Percentiles rank a stretch among this genome's conserved stretches.
Evolutionary conservation across 139 green algal genomes (phyloP).

Genomic region (Chlorella sp.): DNA sequence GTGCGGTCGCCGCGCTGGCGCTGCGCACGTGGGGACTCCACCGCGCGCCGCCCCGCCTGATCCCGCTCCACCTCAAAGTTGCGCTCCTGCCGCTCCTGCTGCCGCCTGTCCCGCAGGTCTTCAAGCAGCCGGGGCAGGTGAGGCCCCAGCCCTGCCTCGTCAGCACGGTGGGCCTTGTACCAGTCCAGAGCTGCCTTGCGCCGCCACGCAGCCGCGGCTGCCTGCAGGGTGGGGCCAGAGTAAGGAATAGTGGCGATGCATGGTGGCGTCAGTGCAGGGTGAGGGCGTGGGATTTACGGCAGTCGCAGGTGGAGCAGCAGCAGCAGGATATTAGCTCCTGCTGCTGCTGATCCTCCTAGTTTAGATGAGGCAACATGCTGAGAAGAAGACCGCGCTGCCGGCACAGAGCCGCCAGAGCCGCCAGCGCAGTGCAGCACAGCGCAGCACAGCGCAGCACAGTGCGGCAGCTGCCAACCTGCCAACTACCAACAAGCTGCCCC

Average conservation of each 20-base stretch:
- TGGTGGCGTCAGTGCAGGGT: no score
- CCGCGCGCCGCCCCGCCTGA: background rate
- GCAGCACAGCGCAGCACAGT: no score
- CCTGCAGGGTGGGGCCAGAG: background rate
- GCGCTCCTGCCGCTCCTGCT: background rate
- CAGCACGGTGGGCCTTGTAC: background rate
- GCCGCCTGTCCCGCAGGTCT: background rate
- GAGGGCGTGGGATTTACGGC: no score
- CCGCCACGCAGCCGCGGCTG: conserved; percentile 13
- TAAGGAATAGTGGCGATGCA: background rate
- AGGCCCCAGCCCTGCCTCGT: background rate
- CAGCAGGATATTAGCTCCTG: no score
- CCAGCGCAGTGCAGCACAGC: no score
- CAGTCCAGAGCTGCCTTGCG: background rate
- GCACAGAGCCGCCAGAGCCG: background rate
- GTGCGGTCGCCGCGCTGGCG: no score
- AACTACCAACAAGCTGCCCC: background rate
- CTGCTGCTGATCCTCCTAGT: no score
- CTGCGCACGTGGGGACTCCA: no score
- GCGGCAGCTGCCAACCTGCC: background rate
- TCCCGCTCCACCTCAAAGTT: background rate
- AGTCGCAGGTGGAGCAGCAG: no score
- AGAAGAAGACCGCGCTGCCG: background rate
- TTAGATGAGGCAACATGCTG: background rate
- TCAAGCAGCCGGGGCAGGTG: background rate